Percentiles rank a stretch among this genome's conserved stretches.
phyloP scores from a whole-genome alignment of 257 asterid genomes.

The Scutellaria minor region DNA sequence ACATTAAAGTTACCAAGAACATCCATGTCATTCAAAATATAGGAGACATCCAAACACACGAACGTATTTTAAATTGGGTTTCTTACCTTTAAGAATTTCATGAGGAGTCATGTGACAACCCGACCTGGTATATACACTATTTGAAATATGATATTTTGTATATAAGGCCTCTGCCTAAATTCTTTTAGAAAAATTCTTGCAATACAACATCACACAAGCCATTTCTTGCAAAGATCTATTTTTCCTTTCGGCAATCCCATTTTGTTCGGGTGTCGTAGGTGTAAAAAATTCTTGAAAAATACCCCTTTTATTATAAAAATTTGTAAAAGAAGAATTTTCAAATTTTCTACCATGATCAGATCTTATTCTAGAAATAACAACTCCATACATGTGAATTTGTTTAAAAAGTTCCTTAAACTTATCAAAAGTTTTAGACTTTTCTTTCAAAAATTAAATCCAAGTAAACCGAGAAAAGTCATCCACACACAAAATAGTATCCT shows the following conservation, averaged over 20 bases:
- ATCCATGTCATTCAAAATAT: neutral
- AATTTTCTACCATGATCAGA: neutral
- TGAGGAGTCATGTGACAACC: neutral
- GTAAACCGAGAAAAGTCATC: neutral
- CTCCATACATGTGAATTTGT: rapidly evolving
- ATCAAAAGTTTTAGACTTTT: neutral
- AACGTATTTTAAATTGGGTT: neutral
- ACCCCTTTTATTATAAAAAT: neutral
- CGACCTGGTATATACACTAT: neutral
- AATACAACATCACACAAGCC: neutral
- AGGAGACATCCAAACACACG: neutral
- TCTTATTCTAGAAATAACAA: neutral
- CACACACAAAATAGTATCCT: neutral
- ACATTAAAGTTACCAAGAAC: neutral
- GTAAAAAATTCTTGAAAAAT: neutral
- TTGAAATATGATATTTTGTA: neutral
- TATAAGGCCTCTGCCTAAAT: neutral
- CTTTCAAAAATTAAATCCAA: neutral
- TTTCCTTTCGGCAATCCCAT: neutral
- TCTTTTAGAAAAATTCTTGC: neutral
- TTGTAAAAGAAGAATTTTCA: neutral
- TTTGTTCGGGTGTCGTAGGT: neutral
- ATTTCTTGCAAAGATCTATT: neutral
- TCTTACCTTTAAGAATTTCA: neutral
- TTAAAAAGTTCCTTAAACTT: neutral